A percentile compares a stretch with the other conserved stretches of the same genome.
phyloP scores from a whole-genome alignment of 345 rosid genomes.

The Populus deltoides region DNA sequence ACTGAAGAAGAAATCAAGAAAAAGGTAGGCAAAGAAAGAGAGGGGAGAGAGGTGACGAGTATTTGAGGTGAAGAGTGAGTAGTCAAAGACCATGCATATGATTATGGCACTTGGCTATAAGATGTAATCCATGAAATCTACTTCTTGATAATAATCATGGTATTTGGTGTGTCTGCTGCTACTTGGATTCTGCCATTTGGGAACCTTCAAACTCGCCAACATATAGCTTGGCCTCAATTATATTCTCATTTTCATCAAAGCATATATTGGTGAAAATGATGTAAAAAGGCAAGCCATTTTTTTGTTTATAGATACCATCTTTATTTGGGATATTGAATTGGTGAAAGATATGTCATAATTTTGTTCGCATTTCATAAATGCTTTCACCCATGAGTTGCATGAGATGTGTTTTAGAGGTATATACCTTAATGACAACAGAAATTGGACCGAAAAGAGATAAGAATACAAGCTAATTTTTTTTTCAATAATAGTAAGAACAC shows the following conservation, averaged over 20 bases:
- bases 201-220: background rate
- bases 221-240: background rate
- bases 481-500: too few species aligned
- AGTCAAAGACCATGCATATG: slow-evolving; percentile 43
- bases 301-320: background rate
- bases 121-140: slow-evolving; percentile 24
- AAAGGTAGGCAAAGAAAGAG: slow-evolving; percentile 2
- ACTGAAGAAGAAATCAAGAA: background rate
- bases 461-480: too few species aligned
- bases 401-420: too few species aligned
- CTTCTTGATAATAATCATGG: background rate
- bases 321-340: background rate
- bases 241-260: background rate
- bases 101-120: slow-evolving; percentile 63
- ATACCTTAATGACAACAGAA: too few species aligned
- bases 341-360: too few species aligned
- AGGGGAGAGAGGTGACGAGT: background rate
- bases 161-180: background rate
- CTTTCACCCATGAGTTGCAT: too few species aligned
- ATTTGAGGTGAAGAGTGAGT: slow-evolving; percentile 14
- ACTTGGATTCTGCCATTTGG: background rate
- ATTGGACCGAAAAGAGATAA: too few species aligned
- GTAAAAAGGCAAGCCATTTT: background rate
- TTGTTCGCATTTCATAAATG: too few species aligned
- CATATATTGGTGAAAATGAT: background rate